These are phyloP conservation scores for Stentor roeselii DNA, from an alignment of 73 alveolate genomes.

Conservation along the genomic window DNA sequence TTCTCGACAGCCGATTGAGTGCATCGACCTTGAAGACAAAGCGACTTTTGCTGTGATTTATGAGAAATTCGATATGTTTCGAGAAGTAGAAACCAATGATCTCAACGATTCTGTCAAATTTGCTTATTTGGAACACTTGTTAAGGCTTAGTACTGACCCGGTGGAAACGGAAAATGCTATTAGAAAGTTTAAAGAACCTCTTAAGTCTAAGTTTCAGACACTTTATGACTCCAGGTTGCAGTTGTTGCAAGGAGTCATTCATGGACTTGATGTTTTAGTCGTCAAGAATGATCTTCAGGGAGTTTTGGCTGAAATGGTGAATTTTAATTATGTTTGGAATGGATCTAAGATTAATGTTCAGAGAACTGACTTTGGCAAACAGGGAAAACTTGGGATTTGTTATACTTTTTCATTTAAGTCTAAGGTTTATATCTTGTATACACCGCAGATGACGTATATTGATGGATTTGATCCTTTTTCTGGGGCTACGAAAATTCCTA, in stretches of 20 bases:
- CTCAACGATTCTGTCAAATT: not conserved
- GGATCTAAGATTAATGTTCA: not conserved
- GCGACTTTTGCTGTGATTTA: not conserved
- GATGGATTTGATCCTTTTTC: slow-evolving; percentile 19
- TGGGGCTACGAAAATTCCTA: not conserved
- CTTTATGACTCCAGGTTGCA: not conserved
- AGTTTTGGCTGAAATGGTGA: not conserved
- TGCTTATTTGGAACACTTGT: slow-evolving; percentile 2
- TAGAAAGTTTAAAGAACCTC: not conserved
- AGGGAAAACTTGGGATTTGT: not conserved
- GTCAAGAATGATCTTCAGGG: not conserved
- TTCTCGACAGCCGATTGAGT: not conserved
- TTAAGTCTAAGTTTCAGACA: not conserved
- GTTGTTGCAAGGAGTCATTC: not conserved
- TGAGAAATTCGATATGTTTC: slow-evolving; percentile 16
- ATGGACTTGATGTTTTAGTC: not conserved
- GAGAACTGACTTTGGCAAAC: not conserved
- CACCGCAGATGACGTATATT: slow-evolving; percentile 20
- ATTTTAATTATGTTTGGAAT: not conserved
- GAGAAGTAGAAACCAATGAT: not conserved
- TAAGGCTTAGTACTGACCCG: not conserved
- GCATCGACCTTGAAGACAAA: not conserved
- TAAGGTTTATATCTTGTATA: not conserved
- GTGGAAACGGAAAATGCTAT: not conserved
- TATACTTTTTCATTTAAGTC: not conserved